These are phyloP conservation scores for Phytophthora palmivora DNA, from an alignment of 352 stramenopile genomes.

Conservation along the genomic window DNA sequence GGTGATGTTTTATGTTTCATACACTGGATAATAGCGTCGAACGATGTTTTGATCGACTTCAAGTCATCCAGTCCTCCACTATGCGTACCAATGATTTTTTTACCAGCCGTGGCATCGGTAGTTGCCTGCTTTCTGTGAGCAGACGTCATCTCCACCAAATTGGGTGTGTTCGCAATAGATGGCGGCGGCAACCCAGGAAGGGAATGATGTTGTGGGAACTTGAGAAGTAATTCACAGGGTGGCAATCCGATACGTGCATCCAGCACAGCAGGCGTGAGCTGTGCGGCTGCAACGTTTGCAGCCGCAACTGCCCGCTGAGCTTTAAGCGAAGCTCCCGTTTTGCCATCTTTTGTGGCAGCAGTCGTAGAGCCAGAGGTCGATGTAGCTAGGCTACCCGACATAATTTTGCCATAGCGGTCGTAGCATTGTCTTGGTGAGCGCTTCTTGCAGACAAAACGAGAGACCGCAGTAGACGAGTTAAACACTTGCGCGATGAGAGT, in stretches of 20 bases:
- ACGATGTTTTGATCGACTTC: conserved; percentile 82
- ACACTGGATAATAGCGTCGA: conserved; percentile 86
- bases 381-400: conserved; percentile 53
- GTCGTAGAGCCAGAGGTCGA: conserved; percentile 8
- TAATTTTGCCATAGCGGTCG: conserved; percentile 86
- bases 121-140: conserved; percentile 48
- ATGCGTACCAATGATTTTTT: conserved; percentile 15
- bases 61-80: conserved; percentile 62
- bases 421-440: conserved; percentile 86
- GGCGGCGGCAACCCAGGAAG: conserved; percentile 70
- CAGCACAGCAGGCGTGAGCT: conserved; percentile 56
- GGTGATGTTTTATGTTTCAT: conserved; percentile 86
- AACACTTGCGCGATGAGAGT: conserved; percentile 88
- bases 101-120: conserved; percentile 17
- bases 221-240: conserved; percentile 55
- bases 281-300: conserved; percentile 37
- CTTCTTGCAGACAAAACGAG: conserved; percentile 77
- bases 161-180: conserved; percentile 60
- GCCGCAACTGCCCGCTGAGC: conserved; percentile 47
- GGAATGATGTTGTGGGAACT: conserved; percentile 56
- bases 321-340: conserved; percentile 44
- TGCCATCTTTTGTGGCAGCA: conserved; percentile 52
- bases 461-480: conserved; percentile 76
- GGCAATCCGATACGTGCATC: conserved; percentile 73
- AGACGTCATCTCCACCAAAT: conserved; percentile 60